Conservation (phyloP, 148 eudicot genomes). For the Vaccinium corymbosum region DNA sequence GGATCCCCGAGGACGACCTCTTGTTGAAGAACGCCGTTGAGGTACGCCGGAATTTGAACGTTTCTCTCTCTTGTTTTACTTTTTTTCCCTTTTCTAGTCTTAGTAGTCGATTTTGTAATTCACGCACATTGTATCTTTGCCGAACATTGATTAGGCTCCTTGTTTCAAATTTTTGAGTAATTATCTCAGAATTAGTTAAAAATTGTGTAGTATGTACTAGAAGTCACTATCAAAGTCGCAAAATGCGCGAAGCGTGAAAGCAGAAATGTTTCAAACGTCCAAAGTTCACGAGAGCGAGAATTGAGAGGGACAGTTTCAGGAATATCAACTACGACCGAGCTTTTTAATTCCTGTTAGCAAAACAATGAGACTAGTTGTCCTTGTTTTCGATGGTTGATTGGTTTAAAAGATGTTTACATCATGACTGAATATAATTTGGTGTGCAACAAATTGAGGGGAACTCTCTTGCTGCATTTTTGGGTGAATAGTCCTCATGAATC, state of each 20-base stretch:
- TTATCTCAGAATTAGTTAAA: neutral
- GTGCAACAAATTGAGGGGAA: neutral
- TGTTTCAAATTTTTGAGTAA: neutral
- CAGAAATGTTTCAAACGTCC: neutral
- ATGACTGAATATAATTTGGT: neutral
- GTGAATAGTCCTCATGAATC: neutral
- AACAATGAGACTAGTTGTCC: neutral
- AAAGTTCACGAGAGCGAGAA: neutral
- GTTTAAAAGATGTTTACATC: neutral
- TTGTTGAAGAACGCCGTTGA: constrained; percentile 61
- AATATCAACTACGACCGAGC: neutral
- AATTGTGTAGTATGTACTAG: neutral
- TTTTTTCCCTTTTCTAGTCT: neutral
- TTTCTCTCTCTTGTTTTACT: neutral
- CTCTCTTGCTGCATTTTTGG: neutral
- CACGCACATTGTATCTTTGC: neutral
- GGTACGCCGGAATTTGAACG: constrained; percentile 32
- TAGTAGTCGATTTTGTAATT: neutral
- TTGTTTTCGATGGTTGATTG: neutral
- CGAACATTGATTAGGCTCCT: neutral
- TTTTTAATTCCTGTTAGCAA: neutral
- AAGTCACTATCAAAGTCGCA: neutral
- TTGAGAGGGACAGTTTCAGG: neutral
- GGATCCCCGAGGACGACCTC: constrained; percentile 76
- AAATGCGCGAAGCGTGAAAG: neutral